Conservation (phyloP, 2,329 filamentous ascomycete genomes). For the Colletotrichum camelliae region DNA sequence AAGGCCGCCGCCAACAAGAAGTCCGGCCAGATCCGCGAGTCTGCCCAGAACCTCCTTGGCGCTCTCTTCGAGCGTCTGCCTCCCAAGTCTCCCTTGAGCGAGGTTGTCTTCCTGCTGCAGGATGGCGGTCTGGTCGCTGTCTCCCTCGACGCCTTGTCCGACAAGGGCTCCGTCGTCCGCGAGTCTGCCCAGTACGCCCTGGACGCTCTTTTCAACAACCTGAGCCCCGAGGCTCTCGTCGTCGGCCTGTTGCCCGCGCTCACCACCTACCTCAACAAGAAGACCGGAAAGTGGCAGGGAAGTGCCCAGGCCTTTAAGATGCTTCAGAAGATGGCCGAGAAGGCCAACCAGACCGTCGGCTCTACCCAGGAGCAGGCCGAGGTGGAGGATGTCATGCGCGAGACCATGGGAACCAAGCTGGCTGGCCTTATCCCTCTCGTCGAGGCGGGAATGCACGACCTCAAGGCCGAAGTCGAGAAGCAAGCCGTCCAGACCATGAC, state of each 20-base stretch:
- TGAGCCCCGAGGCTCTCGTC: conserved; percentile 84
- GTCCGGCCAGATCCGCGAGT: conserved; percentile 82
- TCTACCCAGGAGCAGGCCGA: conserved; percentile 80
- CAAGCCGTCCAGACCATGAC: conserved; percentile 93
- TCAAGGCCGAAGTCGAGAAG: conserved; percentile 89
- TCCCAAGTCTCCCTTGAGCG: conserved; percentile 75
- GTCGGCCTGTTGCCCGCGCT: conserved; percentile 82
- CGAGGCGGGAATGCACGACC: conserved; percentile 93
- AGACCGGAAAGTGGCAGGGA: conserved; percentile 96
- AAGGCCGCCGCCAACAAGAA: conserved; percentile 94
- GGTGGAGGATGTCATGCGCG: conserved; percentile 87
- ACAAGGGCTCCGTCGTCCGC: conserved; percentile 87
- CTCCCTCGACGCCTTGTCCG: conserved; percentile 84
- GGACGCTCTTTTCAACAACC: conserved; percentile 81
- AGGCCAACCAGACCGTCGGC: conserved; percentile 85
- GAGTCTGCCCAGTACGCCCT: conserved; percentile 94
- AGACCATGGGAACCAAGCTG: conserved; percentile 87
- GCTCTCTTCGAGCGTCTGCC: conserved; percentile 93
- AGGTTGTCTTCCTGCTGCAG: conserved; percentile 82
- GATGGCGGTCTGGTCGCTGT: conserved; percentile 75
- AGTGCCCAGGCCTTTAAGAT: conserved; percentile 85
- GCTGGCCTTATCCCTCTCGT: conserved; percentile 89
- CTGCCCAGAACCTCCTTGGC: conserved; percentile 92
- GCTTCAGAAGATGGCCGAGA: conserved; percentile 92
- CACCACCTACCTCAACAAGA: conserved; percentile 77